phyloP scores from a whole-genome alignment of 495 filamentous ascomycete genomes.

The Penicillium malachiteum region DNA sequence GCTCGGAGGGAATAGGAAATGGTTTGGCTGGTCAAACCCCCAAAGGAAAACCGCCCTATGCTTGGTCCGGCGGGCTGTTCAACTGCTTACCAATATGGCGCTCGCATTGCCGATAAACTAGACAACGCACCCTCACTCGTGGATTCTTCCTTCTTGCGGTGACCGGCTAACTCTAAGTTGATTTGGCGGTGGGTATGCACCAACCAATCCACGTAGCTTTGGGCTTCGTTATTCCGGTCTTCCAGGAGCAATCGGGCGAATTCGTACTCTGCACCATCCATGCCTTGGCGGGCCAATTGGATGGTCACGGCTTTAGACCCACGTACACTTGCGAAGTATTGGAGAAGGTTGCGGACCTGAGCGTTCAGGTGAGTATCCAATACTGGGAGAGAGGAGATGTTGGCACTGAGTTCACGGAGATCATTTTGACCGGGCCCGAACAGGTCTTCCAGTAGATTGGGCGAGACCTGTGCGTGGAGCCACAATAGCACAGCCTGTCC shows the following conservation, averaged over 20 bases:
- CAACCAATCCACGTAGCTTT: constrained; percentile 98
- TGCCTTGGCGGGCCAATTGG: constrained; percentile 86
- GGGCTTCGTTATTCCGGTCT: constrained; percentile 95
- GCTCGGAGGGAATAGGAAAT: constrained; percentile 1
- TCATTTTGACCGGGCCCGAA: constrained; percentile 75
- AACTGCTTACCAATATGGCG: constrained; percentile 62
- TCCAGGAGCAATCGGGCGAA: constrained; percentile 89
- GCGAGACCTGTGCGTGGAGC: constrained; percentile 74
- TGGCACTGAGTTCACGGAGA: constrained; percentile 76
- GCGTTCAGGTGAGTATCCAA: constrained; percentile 93
- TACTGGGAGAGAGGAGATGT: constrained; percentile 65
- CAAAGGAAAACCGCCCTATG: neutral
- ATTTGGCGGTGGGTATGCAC: constrained; percentile 92
- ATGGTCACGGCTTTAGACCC: constrained; percentile 86
- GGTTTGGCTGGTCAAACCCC: constrained; percentile 5
- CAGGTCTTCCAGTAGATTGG: constrained; percentile 84
- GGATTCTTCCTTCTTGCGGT: constrained; percentile 70
- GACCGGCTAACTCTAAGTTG: constrained; percentile 80
- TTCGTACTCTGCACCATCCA: constrained; percentile 95
- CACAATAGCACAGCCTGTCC: constrained; percentile 88
- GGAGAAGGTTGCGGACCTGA: constrained; percentile 89
- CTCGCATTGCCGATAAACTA: constrained; percentile 65
- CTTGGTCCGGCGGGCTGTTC: neutral
- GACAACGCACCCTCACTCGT: constrained; percentile 52
- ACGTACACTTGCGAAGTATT: constrained; percentile 76